Conservation (phyloP, 2,329 filamentous ascomycete genomes). For the Sporothrix phasma region DNA sequence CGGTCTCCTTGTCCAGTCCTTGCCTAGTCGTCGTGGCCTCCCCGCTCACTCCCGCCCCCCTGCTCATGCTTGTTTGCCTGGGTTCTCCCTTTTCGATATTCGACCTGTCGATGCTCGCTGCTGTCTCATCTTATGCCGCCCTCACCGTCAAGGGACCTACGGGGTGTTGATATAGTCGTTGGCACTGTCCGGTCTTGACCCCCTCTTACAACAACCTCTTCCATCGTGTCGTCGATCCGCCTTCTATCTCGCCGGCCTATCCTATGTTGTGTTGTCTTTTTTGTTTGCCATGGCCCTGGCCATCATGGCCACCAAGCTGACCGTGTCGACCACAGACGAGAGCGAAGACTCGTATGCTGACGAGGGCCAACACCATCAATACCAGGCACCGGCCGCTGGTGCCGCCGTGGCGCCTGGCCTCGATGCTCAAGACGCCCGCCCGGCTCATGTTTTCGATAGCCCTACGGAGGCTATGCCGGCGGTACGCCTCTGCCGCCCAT, state of each 20-base stretch:
- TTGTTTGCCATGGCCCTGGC: neutral
- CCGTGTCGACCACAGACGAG: constrained; percentile 10
- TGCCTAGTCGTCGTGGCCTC: constrained; percentile 4
- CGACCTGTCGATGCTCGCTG: neutral
- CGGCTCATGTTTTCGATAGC: constrained; percentile 59
- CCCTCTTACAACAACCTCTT: neutral
- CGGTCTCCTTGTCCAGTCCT: neutral
- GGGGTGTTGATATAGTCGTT: neutral
- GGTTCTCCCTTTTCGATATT: neutral
- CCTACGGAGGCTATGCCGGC: constrained; percentile 55
- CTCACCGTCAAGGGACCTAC: neutral
- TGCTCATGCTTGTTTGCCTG: neutral
- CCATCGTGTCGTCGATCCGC: neutral
- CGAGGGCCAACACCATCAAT: constrained; percentile 15
- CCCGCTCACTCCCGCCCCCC: constrained; percentile 9
- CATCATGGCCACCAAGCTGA: neutral
- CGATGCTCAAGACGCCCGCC: constrained; percentile 50
- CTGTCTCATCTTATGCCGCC: neutral
- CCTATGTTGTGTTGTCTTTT: too few species aligned
- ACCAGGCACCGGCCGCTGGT: neutral
- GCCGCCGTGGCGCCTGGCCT: neutral
- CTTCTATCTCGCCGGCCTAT: neutral
- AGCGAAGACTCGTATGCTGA: constrained; percentile 14
- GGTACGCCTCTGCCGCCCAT: constrained; percentile 40
- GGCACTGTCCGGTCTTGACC: neutral